Evolutionary conservation across 2,329 filamentous ascomycete species (phyloP).

Genomic region (Alternaria infectoria): DNA sequence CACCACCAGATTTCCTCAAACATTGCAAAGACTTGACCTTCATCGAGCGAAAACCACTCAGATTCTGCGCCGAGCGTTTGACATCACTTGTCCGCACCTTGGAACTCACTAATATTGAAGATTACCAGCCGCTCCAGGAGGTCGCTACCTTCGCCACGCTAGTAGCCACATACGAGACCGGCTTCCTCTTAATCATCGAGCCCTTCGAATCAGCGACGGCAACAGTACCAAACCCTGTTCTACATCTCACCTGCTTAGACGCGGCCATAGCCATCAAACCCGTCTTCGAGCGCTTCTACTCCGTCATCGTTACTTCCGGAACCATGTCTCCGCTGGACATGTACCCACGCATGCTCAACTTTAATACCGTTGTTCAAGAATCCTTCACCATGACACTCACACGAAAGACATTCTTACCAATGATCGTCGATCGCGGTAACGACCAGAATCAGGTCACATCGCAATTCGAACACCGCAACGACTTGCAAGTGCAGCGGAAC

Average conservation of each 20-base stretch:
- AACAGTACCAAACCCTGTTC: constrained; percentile 93
- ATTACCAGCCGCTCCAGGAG: constrained; percentile 95
- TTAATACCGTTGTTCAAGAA: constrained; percentile 90
- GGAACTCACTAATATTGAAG: constrained; percentile 96
- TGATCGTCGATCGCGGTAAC: constrained; percentile 95
- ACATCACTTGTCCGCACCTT: constrained; percentile 94
- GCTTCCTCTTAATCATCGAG: constrained; percentile 94
- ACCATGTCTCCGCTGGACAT: constrained; percentile 97
- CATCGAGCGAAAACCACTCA: constrained; percentile 92
- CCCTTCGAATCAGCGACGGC: constrained; percentile 95
- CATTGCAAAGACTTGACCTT: constrained; percentile 96
- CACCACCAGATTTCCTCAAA: constrained; percentile 87
- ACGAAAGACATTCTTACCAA: constrained; percentile 91
- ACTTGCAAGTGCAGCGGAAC: constrained; percentile 95
- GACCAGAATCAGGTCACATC: constrained; percentile 94
- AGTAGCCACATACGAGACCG: constrained; percentile 95
- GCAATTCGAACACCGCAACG: constrained; percentile 92
- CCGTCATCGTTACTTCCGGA: constrained; percentile 97
- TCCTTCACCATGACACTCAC: constrained; percentile 98
- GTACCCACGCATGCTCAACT: constrained; percentile 98
- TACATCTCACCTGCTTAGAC: constrained; percentile 96
- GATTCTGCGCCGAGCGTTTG: constrained; percentile 92
- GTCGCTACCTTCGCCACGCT: constrained; percentile 97
- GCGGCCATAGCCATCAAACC: constrained; percentile 98
- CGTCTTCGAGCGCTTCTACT: constrained; percentile 96